Percentiles rank a stretch among this genome's conserved stretches.
phyloP scores from a whole-genome alignment of 169 alveolate genomes.

The Cryptosporidium tyzzeri region DNA sequence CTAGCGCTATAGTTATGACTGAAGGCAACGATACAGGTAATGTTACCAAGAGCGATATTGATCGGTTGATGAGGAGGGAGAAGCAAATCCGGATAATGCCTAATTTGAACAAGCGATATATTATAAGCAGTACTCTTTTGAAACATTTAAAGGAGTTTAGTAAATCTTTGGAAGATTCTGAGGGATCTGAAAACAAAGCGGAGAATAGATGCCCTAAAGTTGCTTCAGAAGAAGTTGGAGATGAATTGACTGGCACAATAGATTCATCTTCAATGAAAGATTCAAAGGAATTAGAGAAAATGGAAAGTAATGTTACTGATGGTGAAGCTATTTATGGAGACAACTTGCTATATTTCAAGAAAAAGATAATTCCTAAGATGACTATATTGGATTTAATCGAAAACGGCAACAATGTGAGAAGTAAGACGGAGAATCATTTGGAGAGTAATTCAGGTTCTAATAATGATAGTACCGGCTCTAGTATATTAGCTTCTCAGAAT shows the following conservation, averaged over 20 bases:
- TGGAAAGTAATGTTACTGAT: background rate
- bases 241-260: background rate
- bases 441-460: background rate
- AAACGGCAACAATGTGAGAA: background rate
- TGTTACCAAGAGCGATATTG: constrained; percentile 38
- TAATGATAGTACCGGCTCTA: background rate
- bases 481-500: background rate
- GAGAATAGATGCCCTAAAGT: background rate
- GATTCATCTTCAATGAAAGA: background rate
- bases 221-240: background rate
- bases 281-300: background rate
- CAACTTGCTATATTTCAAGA: too few species aligned
- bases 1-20: background rate
- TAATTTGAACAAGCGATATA: background rate
- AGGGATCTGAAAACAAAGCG: background rate
- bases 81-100: background rate
- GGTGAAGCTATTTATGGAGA: background rate
- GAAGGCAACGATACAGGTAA: background rate
- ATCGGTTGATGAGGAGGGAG: constrained; percentile 4
- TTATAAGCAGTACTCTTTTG: background rate
- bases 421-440: background rate
- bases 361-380: constrained; percentile 11
- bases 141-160: constrained; percentile 27
- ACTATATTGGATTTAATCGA: constrained; percentile 16
- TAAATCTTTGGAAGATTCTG: constrained; percentile 3